A percentile compares a stretch with the other conserved stretches of the same genome.
Conservation (phyloP, 2,329 filamentous ascomycete genomes). For the Xylaria sp. region DNA sequence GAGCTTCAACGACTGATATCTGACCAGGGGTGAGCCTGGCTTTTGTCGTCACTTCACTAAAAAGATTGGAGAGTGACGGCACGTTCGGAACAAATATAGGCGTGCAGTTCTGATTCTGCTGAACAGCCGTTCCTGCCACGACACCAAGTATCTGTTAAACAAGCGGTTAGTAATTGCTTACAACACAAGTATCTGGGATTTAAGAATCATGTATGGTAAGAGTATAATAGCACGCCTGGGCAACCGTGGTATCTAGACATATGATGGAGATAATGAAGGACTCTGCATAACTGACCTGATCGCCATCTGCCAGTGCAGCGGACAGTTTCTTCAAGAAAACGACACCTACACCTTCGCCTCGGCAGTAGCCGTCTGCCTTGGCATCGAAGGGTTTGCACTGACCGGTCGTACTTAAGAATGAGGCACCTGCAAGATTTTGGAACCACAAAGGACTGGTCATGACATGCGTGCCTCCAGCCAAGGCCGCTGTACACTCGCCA, state of each 20-base stretch:
- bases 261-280: background rate
- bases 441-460: conserved; percentile 43
- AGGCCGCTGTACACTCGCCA: conserved; percentile 48
- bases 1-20: conserved; percentile 51
- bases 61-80: conserved; percentile 47
- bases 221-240: background rate
- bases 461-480: conserved; percentile 50
- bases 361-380: conserved; percentile 62
- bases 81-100: conserved; percentile 55
- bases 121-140: conserved; percentile 52
- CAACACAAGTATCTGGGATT: background rate
- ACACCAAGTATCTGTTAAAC: conserved; percentile 45
- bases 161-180: background rate
- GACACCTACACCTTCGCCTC: conserved; percentile 59
- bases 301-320: conserved; percentile 58
- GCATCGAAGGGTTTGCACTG: conserved; percentile 52
- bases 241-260: too few relatives aligned
- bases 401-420: conserved; percentile 47
- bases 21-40: conserved; percentile 38
- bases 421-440: conserved; percentile 43
- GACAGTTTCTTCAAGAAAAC: conserved; percentile 61
- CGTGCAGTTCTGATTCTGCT: conserved; percentile 55
- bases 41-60: conserved; percentile 44
- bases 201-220: background rate
- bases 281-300: conserved; percentile 49